phyloP scores from a whole-genome alignment of 805 yeast species.

The Cyberlindnera euphorbiiphila region DNA sequence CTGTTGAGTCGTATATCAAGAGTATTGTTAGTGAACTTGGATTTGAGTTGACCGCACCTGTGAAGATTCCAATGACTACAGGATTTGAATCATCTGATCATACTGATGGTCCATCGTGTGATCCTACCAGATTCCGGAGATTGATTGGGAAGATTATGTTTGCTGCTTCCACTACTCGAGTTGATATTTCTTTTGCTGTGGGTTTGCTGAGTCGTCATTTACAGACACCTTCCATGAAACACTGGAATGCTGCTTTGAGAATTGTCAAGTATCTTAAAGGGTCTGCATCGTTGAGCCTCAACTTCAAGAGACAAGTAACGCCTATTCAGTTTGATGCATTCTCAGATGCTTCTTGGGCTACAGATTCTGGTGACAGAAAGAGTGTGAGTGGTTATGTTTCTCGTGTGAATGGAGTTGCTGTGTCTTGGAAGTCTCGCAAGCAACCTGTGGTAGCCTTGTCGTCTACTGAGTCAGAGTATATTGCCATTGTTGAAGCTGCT shows the following conservation, averaged over 20 bases:
- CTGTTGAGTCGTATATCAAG: slow-evolving; percentile 1
- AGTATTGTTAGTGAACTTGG: background rate
- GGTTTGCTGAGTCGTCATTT: slow-evolving; percentile 1
- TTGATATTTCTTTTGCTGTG: slow-evolving; percentile 4
- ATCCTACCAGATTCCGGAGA: slow-evolving; percentile 1
- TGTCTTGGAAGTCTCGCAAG: slow-evolving; percentile 6
- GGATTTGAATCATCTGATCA: background rate
- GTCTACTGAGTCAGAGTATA: slow-evolving; percentile 3
- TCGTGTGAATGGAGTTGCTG: background rate
- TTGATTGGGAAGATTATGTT: slow-evolving; percentile 7
- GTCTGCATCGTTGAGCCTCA: background rate
- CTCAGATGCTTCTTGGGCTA: slow-evolving; percentile 1
- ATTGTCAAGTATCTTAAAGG: slow-evolving; percentile 2
- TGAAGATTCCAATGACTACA: background rate
- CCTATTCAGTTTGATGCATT: background rate
- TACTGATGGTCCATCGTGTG: background rate
- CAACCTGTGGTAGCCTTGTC: slow-evolving; percentile 5
- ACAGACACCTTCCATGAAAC: background rate
- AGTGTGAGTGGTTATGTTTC: slow-evolving; percentile 2
- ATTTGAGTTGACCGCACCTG: background rate
- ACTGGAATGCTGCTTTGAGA: background rate
- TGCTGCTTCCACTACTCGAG: slow-evolving; percentile 2
- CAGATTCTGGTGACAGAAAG: background rate
- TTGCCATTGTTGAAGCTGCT: background rate
- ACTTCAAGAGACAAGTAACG: background rate